Evolutionary conservation across 2,329 filamentous ascomycete genomes (phyloP).

Genomic region (Leptographium procerum): DNA sequence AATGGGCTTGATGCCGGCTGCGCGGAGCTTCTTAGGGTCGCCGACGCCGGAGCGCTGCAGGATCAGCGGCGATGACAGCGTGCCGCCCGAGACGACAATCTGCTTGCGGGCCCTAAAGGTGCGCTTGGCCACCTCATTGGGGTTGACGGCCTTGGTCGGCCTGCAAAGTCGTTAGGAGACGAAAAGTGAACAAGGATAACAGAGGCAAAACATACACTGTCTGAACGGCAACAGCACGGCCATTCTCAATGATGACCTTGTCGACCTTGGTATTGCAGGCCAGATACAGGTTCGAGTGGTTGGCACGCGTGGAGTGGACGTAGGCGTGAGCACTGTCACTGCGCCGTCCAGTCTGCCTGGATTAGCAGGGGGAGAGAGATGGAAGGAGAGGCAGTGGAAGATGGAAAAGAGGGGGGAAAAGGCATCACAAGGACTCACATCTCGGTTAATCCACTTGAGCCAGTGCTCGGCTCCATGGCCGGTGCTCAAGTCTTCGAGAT

Average conservation of each 20-base stretch:
- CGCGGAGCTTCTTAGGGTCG: conserved; percentile 59
- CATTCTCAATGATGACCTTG: conserved; percentile 63
- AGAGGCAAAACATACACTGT: conserved; percentile 38
- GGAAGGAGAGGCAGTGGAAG: not conserved
- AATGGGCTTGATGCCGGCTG: conserved; percentile 55
- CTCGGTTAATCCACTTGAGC: conserved; percentile 64
- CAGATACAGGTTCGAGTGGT: conserved; percentile 60
- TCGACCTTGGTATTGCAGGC: conserved; percentile 68
- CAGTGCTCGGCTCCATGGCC: conserved; percentile 67
- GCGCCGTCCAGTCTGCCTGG: conserved; percentile 50
- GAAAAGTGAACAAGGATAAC: not conserved
- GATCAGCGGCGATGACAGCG: conserved; percentile 61
- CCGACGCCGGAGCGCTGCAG: conserved; percentile 66
- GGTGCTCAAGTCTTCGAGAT: conserved; percentile 60
- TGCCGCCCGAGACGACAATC: conserved; percentile 62
- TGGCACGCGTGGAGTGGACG: conserved; percentile 61
- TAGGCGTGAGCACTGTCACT: conserved; percentile 71
- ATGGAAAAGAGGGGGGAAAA: not conserved
- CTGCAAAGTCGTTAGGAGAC: conserved; percentile 7
- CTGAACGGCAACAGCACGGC: conserved; percentile 58
- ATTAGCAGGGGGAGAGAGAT: not conserved
- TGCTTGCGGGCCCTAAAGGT: conserved; percentile 61
- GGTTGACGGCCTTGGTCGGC: conserved; percentile 42
- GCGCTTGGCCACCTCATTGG: conserved; percentile 35
- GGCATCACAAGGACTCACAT: conserved; percentile 23